Base-by-base conservation (phyloP, 345 rosid genomes). In the Eucalyptus tenuipes region DNA sequence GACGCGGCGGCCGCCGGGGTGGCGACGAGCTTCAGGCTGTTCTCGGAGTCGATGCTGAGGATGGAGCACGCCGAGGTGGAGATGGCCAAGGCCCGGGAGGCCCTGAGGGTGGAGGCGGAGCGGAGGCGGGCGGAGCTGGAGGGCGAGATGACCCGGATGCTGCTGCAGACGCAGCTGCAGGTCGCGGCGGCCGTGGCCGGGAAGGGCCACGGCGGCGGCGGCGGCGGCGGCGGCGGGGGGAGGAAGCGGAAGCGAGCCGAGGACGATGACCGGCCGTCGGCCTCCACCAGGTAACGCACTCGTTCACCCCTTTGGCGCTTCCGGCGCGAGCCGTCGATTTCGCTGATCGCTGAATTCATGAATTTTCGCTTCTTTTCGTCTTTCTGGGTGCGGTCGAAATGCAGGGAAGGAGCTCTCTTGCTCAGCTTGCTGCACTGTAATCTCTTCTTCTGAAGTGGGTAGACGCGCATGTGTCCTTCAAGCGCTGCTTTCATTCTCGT, bases 81-180 rank as follows among this genome's bases (percentile, higher is more conserved):
- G 94, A 93, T 94, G 95, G 88, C 92, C 79, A 92, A 92, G 89
- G 93, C 95, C 33, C 92, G 94, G 75, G 96, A 96, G 87, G 93
- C 93, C 33, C 88, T 90, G 44, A 86, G 95, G 87, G 87, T 91
- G 79, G 96, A 94, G 89, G 93, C 91, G 29, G 95, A 93, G 91
- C 93, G 92, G 89, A 66, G 89, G 87, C 90, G 93, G 90, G 81
- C 87, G 86, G 95, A 95, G 66, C n/a, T 89, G 85, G 96, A 95
- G 90, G 87, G 89, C 8, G 95, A 93, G 88, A 87, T 92, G 94
- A 94, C 95, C 91, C 94, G 87, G 87, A 92, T 93, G 93, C 81
- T 93, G 90, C 40, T 91, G 84, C 93, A 91, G 87, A 92, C 96
- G 91, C 95, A 92, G 82, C 49, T 93, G 91, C 96, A 92, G 91